Base-by-base conservation (phyloP, 805 yeast genomes). In the Wickerhamomyces ciferrii region DNA sequence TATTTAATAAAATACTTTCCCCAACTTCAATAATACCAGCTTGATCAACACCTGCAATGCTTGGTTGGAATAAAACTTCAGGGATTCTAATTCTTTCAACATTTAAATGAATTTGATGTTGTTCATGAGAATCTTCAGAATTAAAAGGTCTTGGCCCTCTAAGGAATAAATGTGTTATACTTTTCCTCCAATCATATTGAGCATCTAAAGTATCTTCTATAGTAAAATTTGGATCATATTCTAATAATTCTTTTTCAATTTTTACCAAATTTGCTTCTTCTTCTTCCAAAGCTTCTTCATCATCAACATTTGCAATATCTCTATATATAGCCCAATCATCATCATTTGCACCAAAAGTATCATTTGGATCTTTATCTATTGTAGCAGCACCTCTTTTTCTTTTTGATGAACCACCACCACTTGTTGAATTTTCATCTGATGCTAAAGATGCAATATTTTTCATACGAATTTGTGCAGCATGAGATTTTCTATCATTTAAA, bases 281-380 rank as follows among this genome's bases (percentile, higher is more conserved):
- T 45, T 81, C 87, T 48, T 85, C 96, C 50, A 87, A 84, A 31
- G 79, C 78, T 54, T 89, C 96, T 48, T 84, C 90, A 53, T 90
- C 87, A 23, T 83, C 84, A 17, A 74, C 83, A 51, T 77, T 79
- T 18, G 88, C 79, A 47, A 90, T 85, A 59, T 88, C 94, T 56
- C 94, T 77, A 62, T 92, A 92, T 17, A 89, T 83, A 20, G 85
- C 80, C 97, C 97, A 92, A 65, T 94, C 99, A 46, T 87, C 96
- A 61, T 92, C 98, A 58, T 89, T 83, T 2, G 96, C 91, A 47
- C 97, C 98, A 66, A 92, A 91, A 0, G 91, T 87, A 65, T 92
- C 98, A 56, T 82, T 88, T 15, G 95, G 96, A 62, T 89, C 97
- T 54, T 87, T 88, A 58, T 88, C 96, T 31, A 87, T 84, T 1